Evolutionary conservation across 1,139 yeast genomes (phyloP), one percentile per base, ranked within the genome.

Genomic region (Suhomyces terraborum): DNA sequence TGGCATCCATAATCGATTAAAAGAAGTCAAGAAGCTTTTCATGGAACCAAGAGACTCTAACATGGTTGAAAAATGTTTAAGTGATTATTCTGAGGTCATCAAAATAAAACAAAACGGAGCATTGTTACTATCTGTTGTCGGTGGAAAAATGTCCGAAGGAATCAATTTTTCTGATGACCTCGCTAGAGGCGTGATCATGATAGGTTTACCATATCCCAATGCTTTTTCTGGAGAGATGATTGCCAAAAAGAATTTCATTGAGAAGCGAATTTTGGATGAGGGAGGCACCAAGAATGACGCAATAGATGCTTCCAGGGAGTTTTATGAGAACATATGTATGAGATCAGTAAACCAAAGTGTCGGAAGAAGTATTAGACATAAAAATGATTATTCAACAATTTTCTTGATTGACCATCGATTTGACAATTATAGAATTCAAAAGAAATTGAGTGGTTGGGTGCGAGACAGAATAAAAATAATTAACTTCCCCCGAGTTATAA

Each of bases 91-190:
- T 1, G 53, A 62, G 1, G 51, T 62, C 1, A 68, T 63, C 9
- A 52, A 49, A n/a, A 32, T 32, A 2, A 45, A 50, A 1, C 35
- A 41, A 2, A 42, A 56, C 5, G 94, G 95, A 0, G 93, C 95
- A 0, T 54, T 86, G 1, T 62, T 93, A 5, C 70, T 91, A 22
- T 82, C 96, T 0, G 96, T 93, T 0, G 96, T 93, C 12, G 97
- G 97, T 1, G 98, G 98, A 0, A 85, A 85, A 55, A 72, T 93
- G 69, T 88, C 96, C 0, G 98, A 91, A 61, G 98, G 98, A 6
- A 93, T 91, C 38, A 91, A 91, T 57, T 91, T 93, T 58, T 79
- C 91, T 3, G 94, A 89, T 56, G 80, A 84, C 32, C 65, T 93
- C 20, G 96, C 97, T 0, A 70, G 98, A 48, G 93, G 88, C 0